Base-by-base conservation (phyloP, 2,329 filamentous ascomycete species). In the Xylariaceae sp. region DNA sequence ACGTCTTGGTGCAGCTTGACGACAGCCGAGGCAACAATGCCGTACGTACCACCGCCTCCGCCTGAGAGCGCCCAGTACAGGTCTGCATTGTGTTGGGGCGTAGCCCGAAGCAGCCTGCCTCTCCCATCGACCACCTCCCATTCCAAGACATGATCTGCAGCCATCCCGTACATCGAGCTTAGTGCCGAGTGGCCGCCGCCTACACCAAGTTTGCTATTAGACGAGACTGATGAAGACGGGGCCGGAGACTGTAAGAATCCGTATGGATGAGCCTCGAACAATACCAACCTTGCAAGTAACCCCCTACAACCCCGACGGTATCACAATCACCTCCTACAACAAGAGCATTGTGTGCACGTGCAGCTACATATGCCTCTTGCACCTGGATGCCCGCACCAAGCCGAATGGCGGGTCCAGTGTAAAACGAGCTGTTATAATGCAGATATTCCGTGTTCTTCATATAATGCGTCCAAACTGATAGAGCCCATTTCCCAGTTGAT, bases 61-160 rank as follows among this genome's bases (percentile, higher is more conserved):
- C 84, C 83, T 35, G 74, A 74, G 1, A 86, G 68, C 1, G 84
- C 85, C 84, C 84, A 88, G 71, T 83, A 87, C 1, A 88, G 72
- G 45, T 87, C 84, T 0, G 72, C 52, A 58, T 87, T 81, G 26
- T 77, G 55, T 0, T 62, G 64, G 0, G 71, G 73, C 3, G 73
- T 78, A 0, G 81, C 82, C 2, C 67, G 75, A 1, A 84, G 58
- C 15, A 77, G 63, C 11, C 73, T 53, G 2, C 83, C 82, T 13
- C 66, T 64, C 0, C 75, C 78, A 6, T 77, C 81, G n/a, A 87
- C 74, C 1, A 84, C 80, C 52, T 84, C 75, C 55, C 73, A 82
- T 57, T 80, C 74, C 1, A 88, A 72, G 0, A 79, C 75, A 43
- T 87, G 78, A 4, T 46, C 42, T 18, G 30, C 18, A 10, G 10